Conservation (phyloP, 768 basidiomycete species). For the Lactarius indigo region DNA sequence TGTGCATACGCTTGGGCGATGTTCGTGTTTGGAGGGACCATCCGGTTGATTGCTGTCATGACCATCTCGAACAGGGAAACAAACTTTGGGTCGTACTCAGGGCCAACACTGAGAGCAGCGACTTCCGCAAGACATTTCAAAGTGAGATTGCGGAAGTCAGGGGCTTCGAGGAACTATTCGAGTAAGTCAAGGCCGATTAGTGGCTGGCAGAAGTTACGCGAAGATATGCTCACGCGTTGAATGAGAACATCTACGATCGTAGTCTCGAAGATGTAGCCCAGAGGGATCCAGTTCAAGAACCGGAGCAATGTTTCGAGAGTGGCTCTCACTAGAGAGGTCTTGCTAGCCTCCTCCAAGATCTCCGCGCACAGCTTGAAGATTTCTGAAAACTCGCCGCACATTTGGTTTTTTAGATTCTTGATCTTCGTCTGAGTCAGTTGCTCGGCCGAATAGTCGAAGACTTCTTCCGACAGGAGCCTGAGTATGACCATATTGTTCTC, state of each 20-base stretch:
- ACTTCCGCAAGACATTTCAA: constrained; percentile 97
- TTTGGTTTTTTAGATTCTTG: constrained; percentile 95
- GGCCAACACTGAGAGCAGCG: constrained; percentile 87
- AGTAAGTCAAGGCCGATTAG: constrained; percentile 21
- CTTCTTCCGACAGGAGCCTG: constrained; percentile 95
- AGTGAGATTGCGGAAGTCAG: constrained; percentile 96
- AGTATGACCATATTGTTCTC: constrained; percentile 99
- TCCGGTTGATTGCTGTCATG: constrained; percentile 95
- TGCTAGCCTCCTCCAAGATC: constrained; percentile 95
- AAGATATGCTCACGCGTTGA: constrained; percentile 63
- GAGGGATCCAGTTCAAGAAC: constrained; percentile 98
- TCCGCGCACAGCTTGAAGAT: constrained; percentile 98
- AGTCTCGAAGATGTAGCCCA: constrained; percentile 99
- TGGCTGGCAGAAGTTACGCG: constrained; percentile 1
- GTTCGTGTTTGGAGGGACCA: constrained; percentile 94
- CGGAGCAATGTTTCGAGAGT: constrained; percentile 92
- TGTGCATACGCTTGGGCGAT: constrained; percentile 89
- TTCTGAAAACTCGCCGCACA: constrained; percentile 96
- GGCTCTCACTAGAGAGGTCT: constrained; percentile 88
- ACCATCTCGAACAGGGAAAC: constrained; percentile 97
- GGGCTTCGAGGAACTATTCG: constrained; percentile 88
- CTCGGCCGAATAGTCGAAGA: constrained; percentile 98
- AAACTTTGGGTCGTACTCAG: constrained; percentile 98
- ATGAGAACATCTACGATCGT: constrained; percentile 93
- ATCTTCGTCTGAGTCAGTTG: constrained; percentile 98